Evolutionary conservation across 129 eudicot species (phyloP).

Genomic region (carrot (Daucus carota)): DNA sequence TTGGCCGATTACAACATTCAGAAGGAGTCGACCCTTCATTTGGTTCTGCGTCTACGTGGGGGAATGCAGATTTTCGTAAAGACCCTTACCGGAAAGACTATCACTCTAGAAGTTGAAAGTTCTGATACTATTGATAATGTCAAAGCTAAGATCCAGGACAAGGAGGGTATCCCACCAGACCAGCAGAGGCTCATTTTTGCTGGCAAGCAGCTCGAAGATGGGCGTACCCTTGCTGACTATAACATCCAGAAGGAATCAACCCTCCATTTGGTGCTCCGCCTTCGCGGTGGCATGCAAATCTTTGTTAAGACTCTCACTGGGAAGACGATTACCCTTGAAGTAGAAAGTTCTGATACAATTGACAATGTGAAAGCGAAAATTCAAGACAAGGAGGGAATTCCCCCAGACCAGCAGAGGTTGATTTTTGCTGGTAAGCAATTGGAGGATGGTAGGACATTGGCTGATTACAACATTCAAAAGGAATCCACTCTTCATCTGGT

Average conservation of each 20-base stretch:
- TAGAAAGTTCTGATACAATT: not conserved
- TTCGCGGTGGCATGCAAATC: not conserved
- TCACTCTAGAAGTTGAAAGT: not conserved
- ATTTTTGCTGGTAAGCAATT: not conserved
- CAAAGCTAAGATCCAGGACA: constrained; percentile 2
- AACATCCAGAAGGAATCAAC: not conserved
- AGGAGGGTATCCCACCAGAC: not conserved
- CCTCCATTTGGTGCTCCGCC: not conserved
- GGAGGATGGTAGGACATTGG: not conserved
- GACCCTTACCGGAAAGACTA: not conserved
- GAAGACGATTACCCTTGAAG: not conserved
- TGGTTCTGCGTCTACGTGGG: constrained; percentile 1
- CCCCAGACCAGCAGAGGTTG: not conserved
- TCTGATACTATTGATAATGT: constrained; percentile 4
- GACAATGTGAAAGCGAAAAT: not conserved
- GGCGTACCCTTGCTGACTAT: not conserved
- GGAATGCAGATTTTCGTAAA: not conserved
- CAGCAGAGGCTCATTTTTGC: not conserved
- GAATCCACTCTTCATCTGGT: not conserved
- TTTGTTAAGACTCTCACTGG: not conserved
- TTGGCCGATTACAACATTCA: not conserved
- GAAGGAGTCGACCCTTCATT: not conserved
- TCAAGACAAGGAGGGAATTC: not conserved
- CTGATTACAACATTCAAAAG: not conserved
- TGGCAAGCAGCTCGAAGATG: not conserved